phyloP scores from a whole-genome alignment of 352 stramenopile species.

The Phytophthora parvispora region DNA sequence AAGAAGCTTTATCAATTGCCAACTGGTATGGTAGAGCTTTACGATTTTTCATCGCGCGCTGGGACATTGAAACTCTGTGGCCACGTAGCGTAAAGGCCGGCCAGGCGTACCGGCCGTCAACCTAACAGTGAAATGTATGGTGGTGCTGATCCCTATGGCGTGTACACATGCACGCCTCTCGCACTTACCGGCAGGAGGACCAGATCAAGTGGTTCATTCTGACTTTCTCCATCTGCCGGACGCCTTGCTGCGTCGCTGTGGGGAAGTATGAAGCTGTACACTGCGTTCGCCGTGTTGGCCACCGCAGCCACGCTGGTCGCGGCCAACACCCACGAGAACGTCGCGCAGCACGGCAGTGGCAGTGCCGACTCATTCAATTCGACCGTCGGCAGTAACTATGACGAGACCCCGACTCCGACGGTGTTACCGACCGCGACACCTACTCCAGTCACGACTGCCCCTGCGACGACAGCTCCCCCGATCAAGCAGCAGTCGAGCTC shows the following conservation, averaged over 20 bases:
- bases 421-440: conserved; percentile 17
- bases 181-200: not conserved
- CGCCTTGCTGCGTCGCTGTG: not conserved
- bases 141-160: not conserved
- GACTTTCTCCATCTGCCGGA: conserved; percentile 3
- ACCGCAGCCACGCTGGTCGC: conserved; percentile 7
- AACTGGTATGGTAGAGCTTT: not conserved
- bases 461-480: conserved; percentile 2
- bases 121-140: not conserved
- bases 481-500: not conserved
- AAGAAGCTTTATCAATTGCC: not conserved
- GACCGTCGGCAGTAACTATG: conserved; percentile 5
- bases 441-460: conserved; percentile 10
- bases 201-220: conserved; percentile 6
- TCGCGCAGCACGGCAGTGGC: not conserved
- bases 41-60: not conserved
- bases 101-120: not conserved
- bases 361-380: conserved; percentile 9
- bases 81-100: not conserved
- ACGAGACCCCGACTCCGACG: conserved; percentile 4
- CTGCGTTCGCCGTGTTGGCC: conserved; percentile 11
- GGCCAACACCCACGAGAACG: conserved; percentile 9
- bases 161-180: not conserved
- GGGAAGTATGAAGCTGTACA: conserved; percentile 20
- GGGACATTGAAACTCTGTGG: not conserved